Base-by-base conservation (phyloP, 345 rosid genomes). In the Psidium guajava region DNA sequence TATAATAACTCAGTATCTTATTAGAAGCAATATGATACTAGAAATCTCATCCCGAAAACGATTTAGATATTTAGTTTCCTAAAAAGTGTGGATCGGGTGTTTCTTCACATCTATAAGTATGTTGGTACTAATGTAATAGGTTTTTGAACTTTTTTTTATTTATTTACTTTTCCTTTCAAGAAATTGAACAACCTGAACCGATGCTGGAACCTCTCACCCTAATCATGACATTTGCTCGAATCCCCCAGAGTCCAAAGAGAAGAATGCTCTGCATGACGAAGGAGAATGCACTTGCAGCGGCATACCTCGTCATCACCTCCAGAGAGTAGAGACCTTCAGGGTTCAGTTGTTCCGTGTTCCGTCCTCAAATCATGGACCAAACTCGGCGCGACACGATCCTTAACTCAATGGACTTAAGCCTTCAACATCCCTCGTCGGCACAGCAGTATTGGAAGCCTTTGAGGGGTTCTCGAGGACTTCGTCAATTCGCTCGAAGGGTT, bases 11-110 rank as follows among this genome's bases (percentile, higher is more conserved):
- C 4, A 12, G 47, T 0, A 69, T 36, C 22, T 11, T 36, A 13
- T 18, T 6, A 18, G 13, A 69, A 18, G 3, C 47, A 18, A 36
- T 47, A 69, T 69, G 77, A 69, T 32, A 32, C 25, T 6, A 9
- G 1, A 36, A 20, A 54, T 54, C 57, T 21, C 24, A 11, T 54
- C 25, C 57, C 10, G 2, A 36, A 36, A 69, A 36, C 47, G 20
- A 69, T 36, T 69, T 3, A 2, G 36, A 69, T 69, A 13, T 69
- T 69, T 18, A 2, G 40, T 36, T 69, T 69, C 47, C 77, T 69
- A 32, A 18, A 36, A 69, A 18, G 47, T 36, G 2, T 69, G 77
- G 25, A 36, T 5, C 8, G 47, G 42, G 0, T 8, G 36, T 0
- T 64, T 16, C 22, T 32, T 64, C 75, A 6, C 1, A 24, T 22